Conservation (phyloP, 148 eudicot species). For the Vaccinium macrocarpon region DNA sequence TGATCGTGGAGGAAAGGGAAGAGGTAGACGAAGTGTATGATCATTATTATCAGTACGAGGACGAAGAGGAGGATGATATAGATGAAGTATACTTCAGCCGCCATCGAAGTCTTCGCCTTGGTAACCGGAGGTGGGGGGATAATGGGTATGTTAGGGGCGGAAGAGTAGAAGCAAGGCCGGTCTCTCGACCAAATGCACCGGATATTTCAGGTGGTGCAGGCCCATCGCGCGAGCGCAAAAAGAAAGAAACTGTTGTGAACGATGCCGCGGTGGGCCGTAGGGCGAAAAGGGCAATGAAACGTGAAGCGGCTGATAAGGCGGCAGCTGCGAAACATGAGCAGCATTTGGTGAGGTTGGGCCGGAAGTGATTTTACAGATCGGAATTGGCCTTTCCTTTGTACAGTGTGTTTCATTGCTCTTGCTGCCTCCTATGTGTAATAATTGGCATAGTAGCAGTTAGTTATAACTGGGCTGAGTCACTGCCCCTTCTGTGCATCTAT, state of each 20-base stretch:
- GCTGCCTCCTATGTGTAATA: slow-evolving; percentile 9
- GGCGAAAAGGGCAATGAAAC: slow-evolving; percentile 85
- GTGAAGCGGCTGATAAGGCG: slow-evolving; percentile 90
- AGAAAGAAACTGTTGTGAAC: slow-evolving; percentile 48
- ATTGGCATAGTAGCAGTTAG: slow-evolving; percentile 2
- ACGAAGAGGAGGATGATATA: slow-evolving; percentile 52
- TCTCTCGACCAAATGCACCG: slow-evolving; percentile 33
- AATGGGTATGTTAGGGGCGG: slow-evolving; percentile 74
- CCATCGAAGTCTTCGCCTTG: slow-evolving; percentile 57
- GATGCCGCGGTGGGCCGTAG: slow-evolving; percentile 59
- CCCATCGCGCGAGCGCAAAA: slow-evolving; percentile 63
- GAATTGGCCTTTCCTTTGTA: slow-evolving; percentile 3
- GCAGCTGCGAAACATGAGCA: slow-evolving; percentile 81
- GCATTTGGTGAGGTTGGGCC: slow-evolving; percentile 68
- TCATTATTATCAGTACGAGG: slow-evolving; percentile 33
- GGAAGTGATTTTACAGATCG: slow-evolving; percentile 26
- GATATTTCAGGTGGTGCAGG: slow-evolving; percentile 37
- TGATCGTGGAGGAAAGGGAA: slow-evolving; percentile 50
- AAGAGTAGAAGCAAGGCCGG: slow-evolving; percentile 82
- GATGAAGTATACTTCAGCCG: slow-evolving; percentile 50
- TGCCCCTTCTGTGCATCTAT: not conserved
- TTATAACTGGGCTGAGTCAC: slow-evolving; percentile 8
- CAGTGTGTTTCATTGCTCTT: slow-evolving; percentile 4
- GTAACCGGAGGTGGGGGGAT: slow-evolving; percentile 86
- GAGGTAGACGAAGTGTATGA: slow-evolving; percentile 40